A percentile compares a stretch with the other conserved stretches of the same genome.
phyloP scores from a whole-genome alignment of 2,329 filamentous ascomycete genomes.

The Phialophora macrospora region DNA sequence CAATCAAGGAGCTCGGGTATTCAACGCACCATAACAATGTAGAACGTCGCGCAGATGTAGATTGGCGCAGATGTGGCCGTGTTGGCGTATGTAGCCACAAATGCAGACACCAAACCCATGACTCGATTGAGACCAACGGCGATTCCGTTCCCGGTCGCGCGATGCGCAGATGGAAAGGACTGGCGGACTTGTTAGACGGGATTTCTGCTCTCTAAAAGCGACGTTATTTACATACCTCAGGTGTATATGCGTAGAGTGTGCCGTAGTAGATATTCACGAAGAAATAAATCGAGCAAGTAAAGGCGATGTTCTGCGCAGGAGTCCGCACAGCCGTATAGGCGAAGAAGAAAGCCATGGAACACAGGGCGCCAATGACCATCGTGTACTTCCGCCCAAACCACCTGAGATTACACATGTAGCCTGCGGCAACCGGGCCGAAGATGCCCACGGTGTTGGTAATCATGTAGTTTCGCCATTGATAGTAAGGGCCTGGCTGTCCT shows the following conservation, averaged over 20 bases:
- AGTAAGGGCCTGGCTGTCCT: slow-evolving; percentile 72
- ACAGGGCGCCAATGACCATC: slow-evolving; percentile 64
- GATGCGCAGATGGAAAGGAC: slow-evolving; percentile 63
- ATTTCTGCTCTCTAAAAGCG: not conserved
- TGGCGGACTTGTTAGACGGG: not conserved
- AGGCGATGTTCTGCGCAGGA: slow-evolving; percentile 66
- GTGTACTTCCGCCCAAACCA: slow-evolving; percentile 73
- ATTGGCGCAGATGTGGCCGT: slow-evolving; percentile 45
- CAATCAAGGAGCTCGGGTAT: not conserved
- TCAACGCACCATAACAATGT: slow-evolving; percentile 1
- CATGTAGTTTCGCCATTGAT: slow-evolving; percentile 77
- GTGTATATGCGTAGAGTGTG: slow-evolving; percentile 76
- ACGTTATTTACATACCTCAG: slow-evolving; percentile 65
- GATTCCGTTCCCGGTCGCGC: slow-evolving; percentile 75
- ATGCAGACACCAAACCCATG: slow-evolving; percentile 74
- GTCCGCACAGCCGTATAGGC: slow-evolving; percentile 72
- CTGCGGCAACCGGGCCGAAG: slow-evolving; percentile 73
- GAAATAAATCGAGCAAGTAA: slow-evolving; percentile 70
- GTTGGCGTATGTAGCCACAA: slow-evolving; percentile 48
- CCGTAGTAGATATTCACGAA: slow-evolving; percentile 73
- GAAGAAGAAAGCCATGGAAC: slow-evolving; percentile 72
- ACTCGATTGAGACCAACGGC: slow-evolving; percentile 72
- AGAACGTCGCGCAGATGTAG: slow-evolving; percentile 47
- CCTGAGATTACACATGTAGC: slow-evolving; percentile 70
- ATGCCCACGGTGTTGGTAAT: slow-evolving; percentile 75